Conservation (phyloP, 73 alveolate species). For the Durusdinium trenchii region DNA sequence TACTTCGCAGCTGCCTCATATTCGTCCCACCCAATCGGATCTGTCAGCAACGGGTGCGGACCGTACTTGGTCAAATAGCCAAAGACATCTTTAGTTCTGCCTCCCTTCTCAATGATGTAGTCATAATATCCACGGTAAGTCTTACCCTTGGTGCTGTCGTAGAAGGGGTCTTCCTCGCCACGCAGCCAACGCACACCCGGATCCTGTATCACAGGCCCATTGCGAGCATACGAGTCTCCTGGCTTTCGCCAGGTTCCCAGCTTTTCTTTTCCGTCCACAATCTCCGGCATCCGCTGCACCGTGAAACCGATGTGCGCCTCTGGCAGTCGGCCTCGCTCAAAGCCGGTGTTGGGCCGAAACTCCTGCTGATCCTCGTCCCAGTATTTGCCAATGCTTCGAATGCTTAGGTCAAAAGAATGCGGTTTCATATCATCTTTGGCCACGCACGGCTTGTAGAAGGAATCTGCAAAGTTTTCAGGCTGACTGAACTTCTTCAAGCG, state of each 20-base stretch:
- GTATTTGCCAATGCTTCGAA: slow-evolving; percentile 73
- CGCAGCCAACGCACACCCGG: neutral
- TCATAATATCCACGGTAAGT: slow-evolving; percentile 67
- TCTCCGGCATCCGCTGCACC: slow-evolving; percentile 66
- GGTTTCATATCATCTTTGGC: slow-evolving; percentile 66
- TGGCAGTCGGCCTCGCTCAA: slow-evolving; percentile 44
- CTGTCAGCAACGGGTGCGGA: slow-evolving; percentile 35
- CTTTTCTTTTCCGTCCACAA: slow-evolving; percentile 36
- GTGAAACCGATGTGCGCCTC: slow-evolving; percentile 61
- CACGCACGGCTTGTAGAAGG: slow-evolving; percentile 89
- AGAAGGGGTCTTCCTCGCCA: slow-evolving; percentile 83
- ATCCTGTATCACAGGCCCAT: neutral
- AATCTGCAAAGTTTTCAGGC: slow-evolving; percentile 40
- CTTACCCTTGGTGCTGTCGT: slow-evolving; percentile 30
- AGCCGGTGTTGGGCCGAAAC: slow-evolving; percentile 84
- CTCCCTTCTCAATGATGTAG: slow-evolving; percentile 48
- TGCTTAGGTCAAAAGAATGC: slow-evolving; percentile 49
- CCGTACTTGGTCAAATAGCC: slow-evolving; percentile 66
- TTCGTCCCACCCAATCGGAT: slow-evolving; percentile 32
- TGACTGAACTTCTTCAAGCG: slow-evolving; percentile 37
- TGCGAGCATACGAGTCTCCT: neutral
- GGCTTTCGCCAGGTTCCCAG: slow-evolving; percentile 36
- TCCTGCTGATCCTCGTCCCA: slow-evolving; percentile 76
- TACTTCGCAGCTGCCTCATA: slow-evolving; percentile 15
- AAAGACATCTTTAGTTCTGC: slow-evolving; percentile 11